These are phyloP conservation scores for Ormosia semicastrata DNA, from an alignment of 306 rosid species.

Conservation along the genomic window DNA sequence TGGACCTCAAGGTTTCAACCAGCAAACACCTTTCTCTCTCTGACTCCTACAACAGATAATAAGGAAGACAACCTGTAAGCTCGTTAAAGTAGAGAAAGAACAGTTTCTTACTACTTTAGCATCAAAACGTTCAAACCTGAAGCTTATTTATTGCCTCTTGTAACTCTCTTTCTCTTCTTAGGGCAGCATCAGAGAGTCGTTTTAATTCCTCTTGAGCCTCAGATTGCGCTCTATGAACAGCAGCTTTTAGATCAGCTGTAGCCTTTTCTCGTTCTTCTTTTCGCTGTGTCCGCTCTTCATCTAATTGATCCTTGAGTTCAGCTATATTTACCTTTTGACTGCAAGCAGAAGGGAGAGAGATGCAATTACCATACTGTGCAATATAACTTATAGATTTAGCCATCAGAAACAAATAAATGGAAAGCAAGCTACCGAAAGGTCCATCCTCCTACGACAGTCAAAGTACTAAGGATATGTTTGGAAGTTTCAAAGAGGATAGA, in stretches of 20 bases:
- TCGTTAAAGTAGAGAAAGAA: conserved; percentile 6
- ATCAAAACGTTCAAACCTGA: conserved; percentile 51
- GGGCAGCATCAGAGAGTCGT: conserved; percentile 60
- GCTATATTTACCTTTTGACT: conserved; percentile 82
- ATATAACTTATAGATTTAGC: conserved; percentile 6
- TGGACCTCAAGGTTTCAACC: conserved; percentile 81
- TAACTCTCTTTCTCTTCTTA: conserved; percentile 70
- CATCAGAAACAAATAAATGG: background rate
- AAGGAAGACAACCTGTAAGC: conserved; percentile 8
- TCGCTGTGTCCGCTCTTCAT: conserved; percentile 77
- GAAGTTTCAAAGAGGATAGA: no score
- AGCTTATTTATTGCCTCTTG: conserved; percentile 82
- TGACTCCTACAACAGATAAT: conserved; percentile 60
- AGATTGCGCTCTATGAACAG: conserved; percentile 71
- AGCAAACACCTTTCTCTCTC: conserved; percentile 70
- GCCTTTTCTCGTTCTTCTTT: conserved; percentile 92
- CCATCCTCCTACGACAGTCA: background rate
- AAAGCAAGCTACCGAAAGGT: background rate
- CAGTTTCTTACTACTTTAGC: conserved; percentile 14
- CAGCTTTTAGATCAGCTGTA: conserved; percentile 74
- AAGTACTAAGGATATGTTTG: background rate
- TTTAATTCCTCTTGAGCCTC: conserved; percentile 86
- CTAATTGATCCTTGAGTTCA: conserved; percentile 70
- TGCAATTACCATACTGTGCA: background rate
- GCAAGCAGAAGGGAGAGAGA: conserved; percentile 17